Conservation (phyloP, 306 rosid genomes). For the Fragaria nilgerrensis region DNA sequence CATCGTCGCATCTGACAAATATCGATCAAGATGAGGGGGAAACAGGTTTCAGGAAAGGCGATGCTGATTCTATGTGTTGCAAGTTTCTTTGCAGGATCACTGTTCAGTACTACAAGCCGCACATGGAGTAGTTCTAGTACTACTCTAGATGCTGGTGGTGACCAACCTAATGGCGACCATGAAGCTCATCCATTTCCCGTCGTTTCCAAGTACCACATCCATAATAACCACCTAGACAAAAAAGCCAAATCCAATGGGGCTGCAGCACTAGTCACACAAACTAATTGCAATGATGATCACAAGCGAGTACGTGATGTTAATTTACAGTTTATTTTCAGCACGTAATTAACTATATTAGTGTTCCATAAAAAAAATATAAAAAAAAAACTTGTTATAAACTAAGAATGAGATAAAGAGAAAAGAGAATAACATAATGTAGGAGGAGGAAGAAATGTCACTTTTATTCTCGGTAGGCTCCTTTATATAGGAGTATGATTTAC, state of each 20-base stretch:
- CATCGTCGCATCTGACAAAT: neutral
- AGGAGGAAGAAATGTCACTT: too few relatives aligned
- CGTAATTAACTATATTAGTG: neutral
- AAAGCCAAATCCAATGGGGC: neutral
- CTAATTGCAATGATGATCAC: conserved; percentile 32
- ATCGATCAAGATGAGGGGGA: conserved; percentile 54
- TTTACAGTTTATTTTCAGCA: neutral
- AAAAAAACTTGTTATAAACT: too few relatives aligned
- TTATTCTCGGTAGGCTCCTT: too few relatives aligned
- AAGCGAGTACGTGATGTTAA: conserved; percentile 34
- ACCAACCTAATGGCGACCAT: neutral
- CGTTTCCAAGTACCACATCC: conserved; percentile 17
- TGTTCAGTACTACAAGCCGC: conserved; percentile 49
- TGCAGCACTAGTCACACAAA: conserved; percentile 12
- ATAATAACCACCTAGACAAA: neutral
- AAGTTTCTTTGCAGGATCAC: conserved; percentile 76
- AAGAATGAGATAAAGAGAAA: too few relatives aligned
- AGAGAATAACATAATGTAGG: too few relatives aligned
- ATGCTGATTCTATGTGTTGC: conserved; percentile 49
- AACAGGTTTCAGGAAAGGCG: conserved; percentile 51
- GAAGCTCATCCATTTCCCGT: conserved; percentile 21
- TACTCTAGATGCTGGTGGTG: neutral
- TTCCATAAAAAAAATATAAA: neutral
- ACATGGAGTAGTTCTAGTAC: conserved; percentile 35
- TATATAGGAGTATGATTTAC: too few relatives aligned